Evolutionary conservation across 495 filamentous ascomycete genomes (phyloP).

Genomic region (Parmelia sp.): DNA sequence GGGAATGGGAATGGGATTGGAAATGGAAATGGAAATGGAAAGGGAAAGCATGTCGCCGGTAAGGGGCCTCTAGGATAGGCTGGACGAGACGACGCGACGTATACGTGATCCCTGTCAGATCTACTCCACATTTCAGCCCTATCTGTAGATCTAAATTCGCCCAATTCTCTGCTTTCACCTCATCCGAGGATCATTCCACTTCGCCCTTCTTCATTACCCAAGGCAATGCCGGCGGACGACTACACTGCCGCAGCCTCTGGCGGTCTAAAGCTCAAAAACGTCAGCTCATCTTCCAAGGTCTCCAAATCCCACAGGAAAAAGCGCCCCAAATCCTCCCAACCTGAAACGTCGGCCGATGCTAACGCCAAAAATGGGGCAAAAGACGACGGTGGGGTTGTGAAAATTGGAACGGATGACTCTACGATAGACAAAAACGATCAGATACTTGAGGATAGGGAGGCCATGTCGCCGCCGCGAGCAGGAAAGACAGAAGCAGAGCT

Average conservation of each 20-base stretch:
- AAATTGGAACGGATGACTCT: no score
- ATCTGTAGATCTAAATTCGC: conserved; percentile 3
- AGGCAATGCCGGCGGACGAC: conserved; percentile 56
- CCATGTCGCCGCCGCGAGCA: conserved; percentile 10
- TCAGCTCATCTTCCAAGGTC: conserved; percentile 44
- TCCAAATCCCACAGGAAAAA: conserved; percentile 53
- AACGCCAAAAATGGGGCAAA: neutral
- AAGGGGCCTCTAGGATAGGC: neutral
- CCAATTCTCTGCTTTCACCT: neutral
- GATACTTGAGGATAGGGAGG: conserved; percentile 23
- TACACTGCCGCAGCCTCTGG: conserved; percentile 62
- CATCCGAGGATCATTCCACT: no score
- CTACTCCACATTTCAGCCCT: conserved; percentile 18
- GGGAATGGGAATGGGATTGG: no score
- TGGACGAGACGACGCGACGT: neutral
- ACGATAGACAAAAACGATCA: conserved; percentile 27
- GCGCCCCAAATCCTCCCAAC: conserved; percentile 43
- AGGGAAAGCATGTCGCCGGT: neutral
- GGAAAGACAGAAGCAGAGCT: conserved; percentile 83
- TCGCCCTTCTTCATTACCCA: neutral
- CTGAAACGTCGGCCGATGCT: conserved; percentile 17
- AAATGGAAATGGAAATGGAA: no score
- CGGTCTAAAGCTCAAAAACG: conserved; percentile 76
- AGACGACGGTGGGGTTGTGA: neutral
- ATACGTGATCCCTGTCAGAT: neutral